Percentiles rank a stretch among this genome's conserved stretches.
Evolutionary conservation across 2,329 filamentous ascomycete species (phyloP).

Genomic region (Stagonosporopsis vannaccii): DNA sequence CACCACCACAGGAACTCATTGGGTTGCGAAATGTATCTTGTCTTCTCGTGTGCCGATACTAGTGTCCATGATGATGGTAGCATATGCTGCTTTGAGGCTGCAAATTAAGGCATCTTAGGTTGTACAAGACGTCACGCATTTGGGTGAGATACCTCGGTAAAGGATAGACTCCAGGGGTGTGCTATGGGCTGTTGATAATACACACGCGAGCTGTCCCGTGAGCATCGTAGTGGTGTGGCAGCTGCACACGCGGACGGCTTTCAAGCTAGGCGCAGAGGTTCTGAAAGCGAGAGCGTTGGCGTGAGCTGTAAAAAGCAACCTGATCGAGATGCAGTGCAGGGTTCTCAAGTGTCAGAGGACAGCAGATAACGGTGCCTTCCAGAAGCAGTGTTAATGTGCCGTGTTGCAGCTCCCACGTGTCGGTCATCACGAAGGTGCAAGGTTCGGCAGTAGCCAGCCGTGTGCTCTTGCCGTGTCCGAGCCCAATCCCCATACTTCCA

Average conservation of each 20-base stretch:
- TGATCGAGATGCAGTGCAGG: not conserved
- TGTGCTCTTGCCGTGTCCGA: not conserved
- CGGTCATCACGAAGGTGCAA: not conserved
- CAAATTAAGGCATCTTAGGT: not conserved
- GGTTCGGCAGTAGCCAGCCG: slow-evolving; percentile 7
- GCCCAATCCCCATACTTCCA: slow-evolving; percentile 3
- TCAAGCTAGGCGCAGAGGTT: not conserved
- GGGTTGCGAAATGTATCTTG: no score
- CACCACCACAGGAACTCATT: no score
- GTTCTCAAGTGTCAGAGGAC: not conserved
- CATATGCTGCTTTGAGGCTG: not conserved
- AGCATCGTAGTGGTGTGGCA: not conserved
- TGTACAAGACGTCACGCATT: not conserved
- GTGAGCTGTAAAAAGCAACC: not conserved
- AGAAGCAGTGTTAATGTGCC: slow-evolving; percentile 1
- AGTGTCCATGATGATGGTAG: not conserved
- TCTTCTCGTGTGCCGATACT: not conserved
- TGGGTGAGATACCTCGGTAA: not conserved
- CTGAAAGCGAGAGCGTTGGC: not conserved
- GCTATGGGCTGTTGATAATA: not conserved
- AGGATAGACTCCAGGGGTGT: not conserved
- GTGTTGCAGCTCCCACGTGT: slow-evolving; percentile 2
- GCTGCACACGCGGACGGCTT: not conserved
- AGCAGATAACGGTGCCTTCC: not conserved
- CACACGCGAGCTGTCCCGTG: not conserved